Evolutionary conservation across 208 protist species (phyloP).

Genomic region (Phytomonas serpens): DNA sequence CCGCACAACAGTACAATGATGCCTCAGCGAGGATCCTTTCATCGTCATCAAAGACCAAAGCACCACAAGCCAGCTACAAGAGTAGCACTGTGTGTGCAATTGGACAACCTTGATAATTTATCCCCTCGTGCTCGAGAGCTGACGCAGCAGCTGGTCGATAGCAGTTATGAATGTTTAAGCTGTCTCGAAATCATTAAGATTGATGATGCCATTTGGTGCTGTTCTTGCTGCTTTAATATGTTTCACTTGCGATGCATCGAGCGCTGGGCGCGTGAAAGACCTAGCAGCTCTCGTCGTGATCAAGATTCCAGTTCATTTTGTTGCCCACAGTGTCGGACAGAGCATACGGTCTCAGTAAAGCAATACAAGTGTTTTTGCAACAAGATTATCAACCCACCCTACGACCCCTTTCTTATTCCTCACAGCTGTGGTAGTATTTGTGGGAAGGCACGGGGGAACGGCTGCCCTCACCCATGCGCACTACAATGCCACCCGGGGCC

Average conservation of each 20-base stretch:
- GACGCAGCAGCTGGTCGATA: constrained; percentile 30
- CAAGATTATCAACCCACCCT: constrained; percentile 41
- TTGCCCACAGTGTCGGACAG: constrained; percentile 36
- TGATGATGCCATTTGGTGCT: constrained; percentile 47
- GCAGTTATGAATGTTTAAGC: constrained; percentile 54
- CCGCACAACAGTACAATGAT: background rate
- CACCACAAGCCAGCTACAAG: background rate
- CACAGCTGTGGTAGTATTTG: constrained; percentile 74
- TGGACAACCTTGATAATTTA: background rate
- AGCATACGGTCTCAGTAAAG: constrained; percentile 10
- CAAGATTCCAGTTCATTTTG: constrained; percentile 19
- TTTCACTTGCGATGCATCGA: constrained; percentile 70
- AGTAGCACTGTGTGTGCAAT: background rate
- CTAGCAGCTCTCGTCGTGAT: constrained; percentile 7
- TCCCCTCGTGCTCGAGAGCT: constrained; percentile 5
- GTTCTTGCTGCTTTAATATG: constrained; percentile 42
- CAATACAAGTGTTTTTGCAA: constrained; percentile 63
- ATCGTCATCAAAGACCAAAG: background rate
- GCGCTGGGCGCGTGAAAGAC: constrained; percentile 27
- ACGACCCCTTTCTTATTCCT: constrained; percentile 58
- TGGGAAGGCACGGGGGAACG: constrained; percentile 23
- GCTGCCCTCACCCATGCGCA: constrained; percentile 44
- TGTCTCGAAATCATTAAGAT: constrained; percentile 52
- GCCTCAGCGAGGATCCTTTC: background rate
- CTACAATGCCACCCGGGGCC: constrained; percentile 69